Evolutionary conservation across 225 moss, liverwort and hornwort species (phyloP), one percentile per base, ranked within the genome.

Genomic region (Anthoceros angustus): DNA sequence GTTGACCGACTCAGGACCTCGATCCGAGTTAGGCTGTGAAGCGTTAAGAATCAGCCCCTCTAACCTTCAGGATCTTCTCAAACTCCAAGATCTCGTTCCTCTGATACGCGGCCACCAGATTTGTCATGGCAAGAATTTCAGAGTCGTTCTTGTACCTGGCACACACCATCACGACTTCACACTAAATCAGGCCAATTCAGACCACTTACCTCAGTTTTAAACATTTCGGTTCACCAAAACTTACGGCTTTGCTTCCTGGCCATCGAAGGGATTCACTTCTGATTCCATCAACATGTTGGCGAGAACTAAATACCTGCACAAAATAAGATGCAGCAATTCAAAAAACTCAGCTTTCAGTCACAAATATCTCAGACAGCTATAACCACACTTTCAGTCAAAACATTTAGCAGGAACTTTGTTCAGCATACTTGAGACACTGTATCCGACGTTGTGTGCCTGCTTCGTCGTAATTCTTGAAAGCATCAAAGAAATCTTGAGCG

Each of bases 251-350:
- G 94, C 94, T 72, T 94, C 94, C 77, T 94, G 94, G 63, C 90
- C 94, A 76, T 94, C 94, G 66, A 94, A 94, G 20, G 94, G 94
- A 72, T 94, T 94, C 43, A 94, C 94, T 80, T 90, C 88, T 7
- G 90, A 94, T 67, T 94, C 90, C 94, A 94, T 94, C 65, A 94
- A 82, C 94, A 94, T 94, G 64, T 94, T 94, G 40, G 90, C 90
- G 70, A 94, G 86, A 70, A 94, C 94, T 74, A 94, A 86, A 72
- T 94, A 94, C 72, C 94, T 94, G 78, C 41, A 70, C 20, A 63
- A 7, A 26, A 61, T 7, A n/a, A 66, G 46, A 12, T 12, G 39
- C 0, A 66, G 14, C 10, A 18, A 18, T 21, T 26, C 16, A 55
- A 4, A 16, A 55, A 55, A 1, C 21, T 55, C 21, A 55, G 16